A percentile compares a stretch with the other conserved stretches of the same genome.
phyloP scores from a whole-genome alignment of 306 rosid genomes.

The Spatholobus suberectus region DNA sequence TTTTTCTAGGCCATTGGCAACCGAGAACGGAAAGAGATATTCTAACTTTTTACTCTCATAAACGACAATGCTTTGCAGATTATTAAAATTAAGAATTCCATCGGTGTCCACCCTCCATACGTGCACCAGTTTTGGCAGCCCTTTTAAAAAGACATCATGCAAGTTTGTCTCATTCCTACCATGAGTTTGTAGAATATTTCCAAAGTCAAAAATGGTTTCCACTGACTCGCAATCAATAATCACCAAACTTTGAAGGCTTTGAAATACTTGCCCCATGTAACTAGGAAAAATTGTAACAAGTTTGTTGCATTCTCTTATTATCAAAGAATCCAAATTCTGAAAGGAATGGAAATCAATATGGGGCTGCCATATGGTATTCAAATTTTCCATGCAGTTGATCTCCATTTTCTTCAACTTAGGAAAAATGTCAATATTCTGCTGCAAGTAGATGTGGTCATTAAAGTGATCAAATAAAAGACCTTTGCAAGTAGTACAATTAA shows the following conservation, averaged over 20 bases:
- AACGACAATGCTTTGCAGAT: background rate
- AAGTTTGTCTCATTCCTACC: background rate
- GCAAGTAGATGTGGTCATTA: background rate
- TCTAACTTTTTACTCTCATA: background rate
- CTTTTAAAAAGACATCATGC: background rate
- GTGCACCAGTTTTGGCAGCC: slow-evolving; percentile 16
- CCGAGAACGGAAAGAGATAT: slow-evolving; percentile 37
- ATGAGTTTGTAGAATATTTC: background rate
- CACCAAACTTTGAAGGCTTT: background rate
- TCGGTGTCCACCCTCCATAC: slow-evolving; percentile 23
- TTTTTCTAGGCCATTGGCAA: slow-evolving; percentile 19
- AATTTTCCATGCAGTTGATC: background rate
- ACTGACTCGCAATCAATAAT: background rate
- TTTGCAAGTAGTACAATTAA: background rate
- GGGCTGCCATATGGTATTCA: slow-evolving; percentile 23
- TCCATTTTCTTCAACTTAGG: slow-evolving; percentile 25
- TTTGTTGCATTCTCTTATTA: slow-evolving; percentile 7
- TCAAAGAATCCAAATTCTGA: background rate
- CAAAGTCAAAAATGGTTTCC: slow-evolving; percentile 20
- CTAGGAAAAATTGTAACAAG: slow-evolving; percentile 21
- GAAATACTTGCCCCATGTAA: background rate
- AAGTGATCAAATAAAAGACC: background rate
- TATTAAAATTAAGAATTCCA: background rate
- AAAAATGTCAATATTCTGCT: background rate
- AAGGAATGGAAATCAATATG: background rate